Percentiles rank a stretch among this genome's conserved stretches.
Evolutionary conservation across 139 green algal species (phyloP).

Genomic region (Coelastrella sp.): DNA sequence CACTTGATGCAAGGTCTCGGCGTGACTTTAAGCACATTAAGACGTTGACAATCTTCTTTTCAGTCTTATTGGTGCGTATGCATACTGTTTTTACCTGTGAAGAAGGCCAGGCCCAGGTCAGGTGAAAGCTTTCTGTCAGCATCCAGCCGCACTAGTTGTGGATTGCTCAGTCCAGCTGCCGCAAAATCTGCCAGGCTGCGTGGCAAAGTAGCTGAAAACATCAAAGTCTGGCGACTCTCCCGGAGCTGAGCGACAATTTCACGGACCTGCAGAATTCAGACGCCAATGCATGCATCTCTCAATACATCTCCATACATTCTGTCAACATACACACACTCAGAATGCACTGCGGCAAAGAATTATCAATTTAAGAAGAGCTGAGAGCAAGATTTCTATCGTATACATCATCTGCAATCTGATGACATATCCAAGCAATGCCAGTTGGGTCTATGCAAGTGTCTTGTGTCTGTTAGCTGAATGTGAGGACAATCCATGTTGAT

Average conservation of each 20-base stretch:
- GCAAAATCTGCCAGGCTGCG: conserved; percentile 95
- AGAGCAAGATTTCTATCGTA: too few relatives aligned
- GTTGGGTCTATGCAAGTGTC: too few relatives aligned
- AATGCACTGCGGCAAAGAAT: too few relatives aligned
- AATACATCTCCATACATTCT: too few relatives aligned
- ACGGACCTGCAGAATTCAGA: conserved; percentile 59
- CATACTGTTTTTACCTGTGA: conserved; percentile 66
- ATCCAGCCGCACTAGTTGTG: conserved; percentile 95
- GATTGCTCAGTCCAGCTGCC: conserved; percentile 80
- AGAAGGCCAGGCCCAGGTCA: conserved; percentile 88
- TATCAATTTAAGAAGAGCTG: too few relatives aligned
- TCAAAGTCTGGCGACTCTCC: conserved; percentile 88
- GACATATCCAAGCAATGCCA: too few relatives aligned
- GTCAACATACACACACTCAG: too few relatives aligned
- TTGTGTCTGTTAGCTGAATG: too few relatives aligned
- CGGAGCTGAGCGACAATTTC: conserved; percentile 83
- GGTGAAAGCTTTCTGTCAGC: conserved; percentile 89
- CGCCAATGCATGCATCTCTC: not conserved
- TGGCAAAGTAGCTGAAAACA: conserved; percentile 97
- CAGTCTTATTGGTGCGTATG: not conserved
- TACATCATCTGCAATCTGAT: not conserved
- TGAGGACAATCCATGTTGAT: not conserved
- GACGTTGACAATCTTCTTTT: too few relatives aligned
- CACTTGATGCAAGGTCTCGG: too few relatives aligned
- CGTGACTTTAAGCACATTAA: too few relatives aligned